Evolutionary conservation across 2,329 filamentous ascomycete genomes (phyloP), one percentile per base, ranked within the genome.

Genomic region (Cladosporium velox): DNA sequence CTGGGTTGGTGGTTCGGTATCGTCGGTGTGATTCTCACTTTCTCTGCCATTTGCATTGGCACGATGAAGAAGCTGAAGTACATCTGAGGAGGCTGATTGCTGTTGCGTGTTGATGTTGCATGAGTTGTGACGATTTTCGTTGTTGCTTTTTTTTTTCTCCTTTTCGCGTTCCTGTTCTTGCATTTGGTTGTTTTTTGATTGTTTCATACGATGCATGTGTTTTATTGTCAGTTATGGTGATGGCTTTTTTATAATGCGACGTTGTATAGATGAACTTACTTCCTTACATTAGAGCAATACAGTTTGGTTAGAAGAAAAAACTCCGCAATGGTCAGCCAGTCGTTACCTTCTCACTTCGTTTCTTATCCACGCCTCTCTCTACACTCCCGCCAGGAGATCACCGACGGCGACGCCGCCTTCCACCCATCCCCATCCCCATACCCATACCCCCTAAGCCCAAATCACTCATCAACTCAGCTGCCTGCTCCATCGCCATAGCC

Each of bases 1-100:
- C 72, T 86, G 38, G 80, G 72, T 4, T 87, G 87, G 77, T 90
- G 88, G 79, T 88, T 87, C 72, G 82, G 82, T n/a, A 88, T 88
- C 65, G 71, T 88, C 0, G 83, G 84, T 0, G 82, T 82, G 44
- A 83, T 93, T 34, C 78, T 81, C 34, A 64, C 73, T 24, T 80
- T 83, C 67, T 76, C 81, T 15, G 70, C 76, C 2, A 67, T 73
- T 26, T 82, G 79, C 70, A 66, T 83, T 44, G 64, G 70, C 28
- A 70, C 78, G 35, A 81, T 81, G 28, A 82, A 77, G 78, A 79
- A 71, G 72, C 68, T 82, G 75, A 77, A 73, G 67, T 81, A 74
- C 64, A 80, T 82, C 52, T 82, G 65, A 71, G 21, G 18, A n/a
- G 28, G 30, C 6, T 52, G n/a, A 26, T 12, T 4, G 51, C 15